These are phyloP conservation scores for Naganishia vishniacii DNA, from an alignment of 768 basidiomycete genomes.

Conservation along the genomic window DNA sequence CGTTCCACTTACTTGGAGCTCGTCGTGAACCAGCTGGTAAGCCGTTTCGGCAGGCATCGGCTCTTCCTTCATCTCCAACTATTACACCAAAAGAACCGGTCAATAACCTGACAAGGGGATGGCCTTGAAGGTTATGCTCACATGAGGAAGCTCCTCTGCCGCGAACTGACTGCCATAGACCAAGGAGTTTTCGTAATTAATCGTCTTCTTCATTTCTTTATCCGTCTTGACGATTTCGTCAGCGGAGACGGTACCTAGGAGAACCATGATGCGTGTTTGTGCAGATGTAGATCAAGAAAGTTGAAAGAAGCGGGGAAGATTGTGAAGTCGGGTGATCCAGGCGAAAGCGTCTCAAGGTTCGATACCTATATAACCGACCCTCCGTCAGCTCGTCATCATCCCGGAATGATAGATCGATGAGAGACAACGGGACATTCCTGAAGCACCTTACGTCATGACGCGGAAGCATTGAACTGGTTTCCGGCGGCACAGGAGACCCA, in stretches of 20 bases:
- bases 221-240: not conserved
- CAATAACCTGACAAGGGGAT: not conserved
- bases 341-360: no score
- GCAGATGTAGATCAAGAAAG: no score
- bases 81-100: not conserved
- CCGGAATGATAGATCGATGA: not conserved
- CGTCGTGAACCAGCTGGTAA: slow-evolving; percentile 32
- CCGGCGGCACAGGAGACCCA: not conserved
- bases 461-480: not conserved
- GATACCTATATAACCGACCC: no score
- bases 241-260: slow-evolving; percentile 22
- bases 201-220: slow-evolving; percentile 1
- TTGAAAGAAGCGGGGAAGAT: no score
- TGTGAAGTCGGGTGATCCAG: no score
- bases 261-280: slow-evolving; percentile 15
- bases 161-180: slow-evolving; percentile 31
- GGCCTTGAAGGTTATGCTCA: not conserved
- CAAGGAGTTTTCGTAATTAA: slow-evolving; percentile 17
- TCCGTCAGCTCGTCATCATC: not conserved
- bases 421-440: no score
- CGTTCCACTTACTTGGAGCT: slow-evolving; percentile 26
- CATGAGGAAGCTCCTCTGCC: slow-evolving; percentile 25
- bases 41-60: slow-evolving; percentile 29
- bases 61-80: slow-evolving; percentile 34
- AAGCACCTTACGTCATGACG: not conserved